Percentiles rank a stretch among this genome's conserved stretches.
Conservation (phyloP, 352 stramenopile genomes). For the Phytopythium mirpurense region DNA sequence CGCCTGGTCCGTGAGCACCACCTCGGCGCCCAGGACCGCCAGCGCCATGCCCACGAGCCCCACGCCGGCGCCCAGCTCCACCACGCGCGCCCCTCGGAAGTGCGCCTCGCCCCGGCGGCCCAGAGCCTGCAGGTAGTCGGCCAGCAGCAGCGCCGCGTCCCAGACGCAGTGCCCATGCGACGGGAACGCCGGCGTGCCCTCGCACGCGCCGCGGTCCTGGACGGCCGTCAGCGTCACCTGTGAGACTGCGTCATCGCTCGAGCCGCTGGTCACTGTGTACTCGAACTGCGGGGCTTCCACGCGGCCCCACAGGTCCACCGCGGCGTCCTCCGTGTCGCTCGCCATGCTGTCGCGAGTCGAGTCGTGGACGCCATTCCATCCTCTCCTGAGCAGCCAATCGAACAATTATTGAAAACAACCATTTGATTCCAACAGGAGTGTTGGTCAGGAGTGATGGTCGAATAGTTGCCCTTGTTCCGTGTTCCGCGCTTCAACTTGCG, state of each 20-base stretch:
- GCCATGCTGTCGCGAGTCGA: neutral
- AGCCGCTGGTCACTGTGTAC: slow-evolving; percentile 15
- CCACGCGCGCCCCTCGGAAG: slow-evolving; percentile 21
- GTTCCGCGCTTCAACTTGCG: too few relatives aligned
- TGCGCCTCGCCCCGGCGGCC: too few relatives aligned
- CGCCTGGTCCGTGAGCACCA: slow-evolving; percentile 42
- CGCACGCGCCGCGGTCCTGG: slow-evolving; percentile 29
- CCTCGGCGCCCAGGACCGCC: slow-evolving; percentile 31
- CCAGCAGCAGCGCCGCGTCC: slow-evolving; percentile 45
- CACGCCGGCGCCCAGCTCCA: slow-evolving; percentile 43
- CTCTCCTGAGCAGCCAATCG: too few relatives aligned
- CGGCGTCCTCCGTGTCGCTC: slow-evolving; percentile 9
- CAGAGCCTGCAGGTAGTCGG: slow-evolving; percentile 33
- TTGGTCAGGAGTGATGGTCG: neutral
- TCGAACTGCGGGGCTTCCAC: slow-evolving; percentile 27
- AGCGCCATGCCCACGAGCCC: slow-evolving; percentile 47
- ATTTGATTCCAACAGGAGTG: neutral
- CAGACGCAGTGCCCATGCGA: slow-evolving; percentile 56
- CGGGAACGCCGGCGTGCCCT: slow-evolving; percentile 27
- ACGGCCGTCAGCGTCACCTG: slow-evolving; percentile 26
- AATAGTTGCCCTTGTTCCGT: neutral
- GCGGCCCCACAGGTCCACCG: slow-evolving; percentile 22
- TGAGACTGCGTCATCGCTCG: slow-evolving; percentile 3
- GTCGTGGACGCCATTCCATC: too few relatives aligned
- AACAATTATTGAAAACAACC: neutral